These are phyloP conservation scores for Uronychia binucleata DNA, from an alignment of 73 alveolate species.

Conservation along the genomic window DNA sequence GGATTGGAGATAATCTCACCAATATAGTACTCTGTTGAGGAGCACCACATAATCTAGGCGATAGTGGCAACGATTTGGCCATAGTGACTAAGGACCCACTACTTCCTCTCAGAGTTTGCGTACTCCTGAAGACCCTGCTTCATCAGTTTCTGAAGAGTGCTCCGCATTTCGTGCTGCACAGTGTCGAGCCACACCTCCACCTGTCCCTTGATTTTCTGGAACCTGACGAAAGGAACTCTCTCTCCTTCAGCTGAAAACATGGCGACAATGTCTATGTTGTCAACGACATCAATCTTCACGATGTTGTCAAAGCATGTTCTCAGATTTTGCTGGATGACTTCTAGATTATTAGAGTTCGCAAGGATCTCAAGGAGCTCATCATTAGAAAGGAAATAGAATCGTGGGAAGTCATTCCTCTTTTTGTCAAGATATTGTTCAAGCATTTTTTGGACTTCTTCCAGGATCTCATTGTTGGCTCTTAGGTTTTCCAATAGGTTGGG, in stretches of 20 bases:
- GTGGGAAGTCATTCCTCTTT: slow-evolving; percentile 96
- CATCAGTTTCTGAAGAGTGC: slow-evolving; percentile 86
- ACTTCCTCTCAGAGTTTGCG: slow-evolving; percentile 84
- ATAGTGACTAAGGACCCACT: slow-evolving; percentile 91
- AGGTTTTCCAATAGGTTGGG: slow-evolving; percentile 65
- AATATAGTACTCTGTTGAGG: slow-evolving; percentile 84
- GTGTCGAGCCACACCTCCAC: slow-evolving; percentile 95
- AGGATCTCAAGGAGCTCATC: slow-evolving; percentile 97
- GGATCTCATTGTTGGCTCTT: slow-evolving; percentile 84
- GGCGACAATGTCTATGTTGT: slow-evolving; percentile 65
- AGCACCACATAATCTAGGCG: slow-evolving; percentile 91
- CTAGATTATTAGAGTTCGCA: slow-evolving; percentile 93
- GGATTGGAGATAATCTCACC: slow-evolving; percentile 83
- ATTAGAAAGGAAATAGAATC: slow-evolving; percentile 96
- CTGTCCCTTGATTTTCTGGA: slow-evolving; percentile 83
- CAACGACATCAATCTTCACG: slow-evolving; percentile 69
- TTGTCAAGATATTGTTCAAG: slow-evolving; percentile 95
- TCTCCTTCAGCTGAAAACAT: slow-evolving; percentile 88
- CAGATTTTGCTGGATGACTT: slow-evolving; percentile 87
- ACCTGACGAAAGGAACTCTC: slow-evolving; percentile 55
- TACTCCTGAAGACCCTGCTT: slow-evolving; percentile 80
- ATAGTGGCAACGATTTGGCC: slow-evolving; percentile 96
- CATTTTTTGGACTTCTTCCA: slow-evolving; percentile 92
- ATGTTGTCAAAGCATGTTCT: slow-evolving; percentile 91
- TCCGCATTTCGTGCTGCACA: slow-evolving; percentile 93